phyloP scores from a whole-genome alignment of 306 rosid genomes.

The Urtica urens region DNA sequence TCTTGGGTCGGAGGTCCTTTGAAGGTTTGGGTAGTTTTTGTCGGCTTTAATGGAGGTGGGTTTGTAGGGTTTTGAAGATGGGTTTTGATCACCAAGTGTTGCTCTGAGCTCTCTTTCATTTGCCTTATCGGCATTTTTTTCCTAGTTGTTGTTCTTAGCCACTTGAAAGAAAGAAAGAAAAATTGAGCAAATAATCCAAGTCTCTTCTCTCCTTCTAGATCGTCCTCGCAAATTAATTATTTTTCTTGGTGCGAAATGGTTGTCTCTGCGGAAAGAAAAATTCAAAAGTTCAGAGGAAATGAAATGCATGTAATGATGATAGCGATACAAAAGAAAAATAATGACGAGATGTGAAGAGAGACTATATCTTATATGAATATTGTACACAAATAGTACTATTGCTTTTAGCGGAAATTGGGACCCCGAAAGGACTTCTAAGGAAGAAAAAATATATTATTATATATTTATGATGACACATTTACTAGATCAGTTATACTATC shows the following conservation, averaged over 20 bases:
- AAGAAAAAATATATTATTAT: neutral
- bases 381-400: slow-evolving; percentile 18
- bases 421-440: slow-evolving; percentile 5
- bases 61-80: slow-evolving; percentile 61
- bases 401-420: slow-evolving; percentile 28
- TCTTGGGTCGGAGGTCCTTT: slow-evolving; percentile 64
- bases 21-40: slow-evolving; percentile 66
- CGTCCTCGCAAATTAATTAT: neutral
- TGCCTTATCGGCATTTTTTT: slow-evolving; percentile 79
- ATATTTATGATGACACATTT: slow-evolving; percentile 4
- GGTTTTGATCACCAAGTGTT: slow-evolving; percentile 83
- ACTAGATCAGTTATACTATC: slow-evolving; percentile 10
- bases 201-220: neutral
- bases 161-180: slow-evolving; percentile 8
- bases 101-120: slow-evolving; percentile 92
- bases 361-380: slow-evolving; percentile 10
- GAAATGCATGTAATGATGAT: neutral
- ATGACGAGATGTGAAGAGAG: slow-evolving; percentile 32
- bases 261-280: slow-evolving; percentile 1
- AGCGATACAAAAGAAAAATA: slow-evolving; percentile 20
- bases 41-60: slow-evolving; percentile 42
- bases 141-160: too few species aligned
- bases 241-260: too few species aligned
- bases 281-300: slow-evolving; percentile 6
- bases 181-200: neutral